phyloP scores from a whole-genome alignment of 306 rosid genomes.

The Cicer pinnatifidum region DNA sequence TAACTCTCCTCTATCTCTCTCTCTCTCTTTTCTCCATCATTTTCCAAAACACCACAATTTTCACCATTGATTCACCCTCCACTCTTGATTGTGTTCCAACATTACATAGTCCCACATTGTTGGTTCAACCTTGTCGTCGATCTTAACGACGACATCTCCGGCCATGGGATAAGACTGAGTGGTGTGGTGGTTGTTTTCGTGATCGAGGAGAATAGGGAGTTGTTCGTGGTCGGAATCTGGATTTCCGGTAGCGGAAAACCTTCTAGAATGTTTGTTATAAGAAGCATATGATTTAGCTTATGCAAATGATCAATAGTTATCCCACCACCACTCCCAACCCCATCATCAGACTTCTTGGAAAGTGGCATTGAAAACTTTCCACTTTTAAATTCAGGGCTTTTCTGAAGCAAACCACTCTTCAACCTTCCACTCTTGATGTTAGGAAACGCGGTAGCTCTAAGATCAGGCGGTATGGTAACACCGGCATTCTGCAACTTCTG shows the following conservation, averaged over 20 bases:
- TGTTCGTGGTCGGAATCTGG: slow-evolving; percentile 45
- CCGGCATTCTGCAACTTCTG: slow-evolving; percentile 88
- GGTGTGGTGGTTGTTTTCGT: slow-evolving; percentile 17
- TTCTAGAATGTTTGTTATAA: slow-evolving; percentile 41
- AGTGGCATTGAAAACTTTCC: slow-evolving; percentile 47
- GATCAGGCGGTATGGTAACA: slow-evolving; percentile 71
- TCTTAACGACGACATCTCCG: slow-evolving; percentile 57
- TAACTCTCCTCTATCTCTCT: no score
- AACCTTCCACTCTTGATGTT: slow-evolving; percentile 52
- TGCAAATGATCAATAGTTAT: slow-evolving; percentile 79
- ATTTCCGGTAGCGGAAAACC: slow-evolving; percentile 44
- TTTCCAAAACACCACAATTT: no score
- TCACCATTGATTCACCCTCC: no score
- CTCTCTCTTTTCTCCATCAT: no score
- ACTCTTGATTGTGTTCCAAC: no score
- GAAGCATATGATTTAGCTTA: slow-evolving; percentile 68
- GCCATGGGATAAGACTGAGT: neutral
- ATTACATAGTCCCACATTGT: no score
- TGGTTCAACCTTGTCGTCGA: slow-evolving; percentile 49
- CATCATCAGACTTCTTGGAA: slow-evolving; percentile 60
- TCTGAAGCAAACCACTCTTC: slow-evolving; percentile 52
- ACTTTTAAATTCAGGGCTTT: slow-evolving; percentile 51
- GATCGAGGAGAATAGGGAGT: slow-evolving; percentile 66
- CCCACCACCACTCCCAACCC: slow-evolving; percentile 48
- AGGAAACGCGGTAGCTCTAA: slow-evolving; percentile 55